Base-by-base conservation (phyloP, 306 rosid genomes). In the Casuarina glauca region DNA sequence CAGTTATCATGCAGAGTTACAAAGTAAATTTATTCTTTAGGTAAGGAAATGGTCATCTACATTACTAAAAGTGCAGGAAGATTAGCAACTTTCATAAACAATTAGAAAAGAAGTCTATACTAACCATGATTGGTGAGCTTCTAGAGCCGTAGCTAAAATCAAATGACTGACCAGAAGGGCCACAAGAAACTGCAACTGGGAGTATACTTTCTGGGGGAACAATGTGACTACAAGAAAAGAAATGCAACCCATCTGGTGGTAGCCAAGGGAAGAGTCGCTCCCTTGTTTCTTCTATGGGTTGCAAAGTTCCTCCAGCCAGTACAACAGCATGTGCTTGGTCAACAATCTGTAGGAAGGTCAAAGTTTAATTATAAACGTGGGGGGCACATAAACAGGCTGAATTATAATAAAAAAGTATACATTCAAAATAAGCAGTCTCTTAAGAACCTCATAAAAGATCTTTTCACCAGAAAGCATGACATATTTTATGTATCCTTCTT, bases 391-490 rank as follows among this genome's bases (percentile, higher is more conserved):
- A 69, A 57, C 66, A 62, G 4, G 32, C 38, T 19, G 63, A 57
- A 4, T 13, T 20, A 20, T 57, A 60, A 55, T 19, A 49, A 52
- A 60, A 60, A 16, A 55, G 57, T 12, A 45, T 69, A n/a, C 63
- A 43, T 49, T 76, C 49, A 73, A 75, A 58, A 26, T 67, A 90
- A 60, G 70, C 41, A 69, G 67, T 17, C 68, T 78, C 71, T 36
- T 67, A 72, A 88, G 54, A 85, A 92, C 98, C 98, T 95, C 97
- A 2, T 93, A 90, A 83, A 94, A 94, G 80, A 94, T 89, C 85
- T 87, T 89, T 84, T 92, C 97, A 62, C 96, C 98, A 17, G 92
- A 83, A 79, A 95, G 95, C 98, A 89, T 95, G 63, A 95, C 93
- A 81, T 89, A 91, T 83, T 95, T 92, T 61, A 95, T 79, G 83